A percentile compares a stretch with the other conserved stretches of the same genome.
Evolutionary conservation across 139 green algal genomes (phyloP).

Genomic region (Chlorella vulgaris): DNA sequence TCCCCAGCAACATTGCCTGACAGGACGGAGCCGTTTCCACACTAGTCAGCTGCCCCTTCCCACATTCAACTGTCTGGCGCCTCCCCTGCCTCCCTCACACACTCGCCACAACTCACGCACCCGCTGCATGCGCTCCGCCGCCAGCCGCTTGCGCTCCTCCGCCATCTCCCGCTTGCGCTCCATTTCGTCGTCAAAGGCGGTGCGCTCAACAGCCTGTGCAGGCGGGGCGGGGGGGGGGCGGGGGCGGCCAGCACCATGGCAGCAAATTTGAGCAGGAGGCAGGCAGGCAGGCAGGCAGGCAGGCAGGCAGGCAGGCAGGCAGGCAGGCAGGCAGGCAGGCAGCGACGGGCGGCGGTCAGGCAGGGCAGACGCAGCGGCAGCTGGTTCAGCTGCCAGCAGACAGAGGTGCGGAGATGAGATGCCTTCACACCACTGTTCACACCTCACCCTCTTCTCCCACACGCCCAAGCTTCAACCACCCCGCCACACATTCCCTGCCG

Average conservation of each 20-base stretch:
- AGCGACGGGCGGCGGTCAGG: too few species aligned
- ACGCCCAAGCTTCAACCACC: background rate
- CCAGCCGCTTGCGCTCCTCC: conserved; percentile 52
- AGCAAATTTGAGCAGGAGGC: background rate
- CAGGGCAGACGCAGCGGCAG: too few species aligned
- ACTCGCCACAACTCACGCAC: background rate
- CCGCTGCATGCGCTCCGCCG: conserved; percentile 57
- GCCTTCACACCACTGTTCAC: too few species aligned
- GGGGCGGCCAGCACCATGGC: background rate
- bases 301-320: background rate
- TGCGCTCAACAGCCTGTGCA: conserved; percentile 32
- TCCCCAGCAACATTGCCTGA: too few species aligned
- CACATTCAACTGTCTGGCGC: too few species aligned
- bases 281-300: background rate
- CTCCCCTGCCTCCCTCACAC: background rate
- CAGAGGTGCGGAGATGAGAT: too few species aligned
- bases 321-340: background rate
- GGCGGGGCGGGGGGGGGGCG: too few species aligned
- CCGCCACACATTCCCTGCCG: background rate
- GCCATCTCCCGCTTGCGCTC: conserved; percentile 60
- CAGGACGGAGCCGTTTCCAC: too few species aligned
- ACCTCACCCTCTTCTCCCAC: too few species aligned
- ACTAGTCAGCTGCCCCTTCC: too few species aligned
- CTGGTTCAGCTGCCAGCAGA: too few species aligned
- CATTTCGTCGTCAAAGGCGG: conserved; percentile 71